Percentiles rank a stretch among this genome's conserved stretches.
Conservation (phyloP, 2,329 filamentous ascomycete species). For the Geoglossum cookeanum region DNA sequence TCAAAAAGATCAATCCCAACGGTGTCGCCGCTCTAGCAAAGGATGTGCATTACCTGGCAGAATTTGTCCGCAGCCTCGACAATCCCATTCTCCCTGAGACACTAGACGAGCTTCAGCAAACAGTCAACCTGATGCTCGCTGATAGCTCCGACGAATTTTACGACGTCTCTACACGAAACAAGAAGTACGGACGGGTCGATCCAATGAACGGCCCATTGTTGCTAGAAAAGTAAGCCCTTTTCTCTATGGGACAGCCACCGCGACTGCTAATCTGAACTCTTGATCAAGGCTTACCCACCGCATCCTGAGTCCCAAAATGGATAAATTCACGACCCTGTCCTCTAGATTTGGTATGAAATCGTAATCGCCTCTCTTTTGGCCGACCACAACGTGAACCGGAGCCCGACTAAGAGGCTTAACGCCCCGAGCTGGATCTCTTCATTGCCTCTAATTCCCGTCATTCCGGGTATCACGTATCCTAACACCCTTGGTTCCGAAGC, state of each 20-base stretch:
- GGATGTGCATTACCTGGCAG: constrained; percentile 66
- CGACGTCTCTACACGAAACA: constrained; percentile 73
- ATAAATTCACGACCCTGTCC: constrained; percentile 53
- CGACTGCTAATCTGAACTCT: constrained; percentile 8
- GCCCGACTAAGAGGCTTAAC: neutral
- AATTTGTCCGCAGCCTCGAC: constrained; percentile 73
- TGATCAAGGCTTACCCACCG: constrained; percentile 40
- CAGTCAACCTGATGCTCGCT: constrained; percentile 63
- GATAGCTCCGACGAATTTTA: constrained; percentile 96
- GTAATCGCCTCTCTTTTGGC: neutral
- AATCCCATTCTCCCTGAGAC: constrained; percentile 80
- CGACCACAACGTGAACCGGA: no score
- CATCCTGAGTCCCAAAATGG: constrained; percentile 38
- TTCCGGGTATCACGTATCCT: neutral
- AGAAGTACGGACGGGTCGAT: constrained; percentile 86
- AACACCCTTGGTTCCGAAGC: neutral
- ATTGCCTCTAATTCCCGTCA: neutral
- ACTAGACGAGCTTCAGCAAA: constrained; percentile 84
- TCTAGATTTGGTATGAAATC: constrained; percentile 50
- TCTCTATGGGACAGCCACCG: constrained; percentile 7
- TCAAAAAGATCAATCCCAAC: constrained; percentile 73
- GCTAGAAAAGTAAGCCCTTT: constrained; percentile 58
- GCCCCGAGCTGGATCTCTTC: neutral
- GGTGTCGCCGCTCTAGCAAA: constrained; percentile 63
- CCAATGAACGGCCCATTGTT: constrained; percentile 72